These are phyloP conservation scores for Quercus mongolica DNA, from an alignment of 306 rosid species.

Conservation along the genomic window DNA sequence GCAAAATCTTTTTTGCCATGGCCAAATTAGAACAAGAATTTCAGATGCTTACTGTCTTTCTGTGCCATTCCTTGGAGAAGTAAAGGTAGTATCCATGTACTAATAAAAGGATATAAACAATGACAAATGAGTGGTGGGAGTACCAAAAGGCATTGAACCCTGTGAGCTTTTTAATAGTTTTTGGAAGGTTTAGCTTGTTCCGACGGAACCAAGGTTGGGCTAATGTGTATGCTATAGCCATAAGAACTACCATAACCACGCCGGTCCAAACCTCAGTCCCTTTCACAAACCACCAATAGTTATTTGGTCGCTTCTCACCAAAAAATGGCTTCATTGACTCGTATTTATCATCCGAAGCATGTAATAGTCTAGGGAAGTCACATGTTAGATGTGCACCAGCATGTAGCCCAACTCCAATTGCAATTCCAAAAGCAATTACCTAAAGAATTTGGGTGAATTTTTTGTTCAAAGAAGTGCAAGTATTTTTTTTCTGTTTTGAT, in stretches of 20 bases:
- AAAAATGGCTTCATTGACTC: slow-evolving; percentile 62
- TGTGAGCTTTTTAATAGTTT: slow-evolving; percentile 55
- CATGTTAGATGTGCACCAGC: slow-evolving; percentile 75
- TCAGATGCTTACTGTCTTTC: slow-evolving; percentile 61
- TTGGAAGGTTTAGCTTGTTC: slow-evolving; percentile 54
- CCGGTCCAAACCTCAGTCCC: slow-evolving; percentile 94
- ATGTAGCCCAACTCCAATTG: slow-evolving; percentile 67
- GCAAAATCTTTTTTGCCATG: background rate
- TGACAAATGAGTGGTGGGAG: slow-evolving; percentile 81
- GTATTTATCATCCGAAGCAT: slow-evolving; percentile 51
- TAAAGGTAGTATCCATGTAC: slow-evolving; percentile 72
- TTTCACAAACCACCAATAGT: slow-evolving; percentile 94
- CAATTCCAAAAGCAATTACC: slow-evolving; percentile 78
- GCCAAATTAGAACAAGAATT: background rate
- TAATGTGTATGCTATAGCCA: slow-evolving; percentile 74
- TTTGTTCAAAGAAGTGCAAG: too few species aligned
- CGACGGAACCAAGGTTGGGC: slow-evolving; percentile 91
- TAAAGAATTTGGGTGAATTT: background rate
- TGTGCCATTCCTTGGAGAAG: slow-evolving; percentile 86
- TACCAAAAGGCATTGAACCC: slow-evolving; percentile 98
- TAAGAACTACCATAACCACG: slow-evolving; percentile 63
- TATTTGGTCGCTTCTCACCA: slow-evolving; percentile 49
- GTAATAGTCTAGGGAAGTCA: slow-evolving; percentile 73
- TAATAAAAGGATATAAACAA: slow-evolving; percentile 71
- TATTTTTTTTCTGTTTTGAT: background rate